Percentiles rank a stretch among this genome's conserved stretches.
Evolutionary conservation across 139 green algal species (phyloP).

Genomic region (Dunaliella sp.): DNA sequence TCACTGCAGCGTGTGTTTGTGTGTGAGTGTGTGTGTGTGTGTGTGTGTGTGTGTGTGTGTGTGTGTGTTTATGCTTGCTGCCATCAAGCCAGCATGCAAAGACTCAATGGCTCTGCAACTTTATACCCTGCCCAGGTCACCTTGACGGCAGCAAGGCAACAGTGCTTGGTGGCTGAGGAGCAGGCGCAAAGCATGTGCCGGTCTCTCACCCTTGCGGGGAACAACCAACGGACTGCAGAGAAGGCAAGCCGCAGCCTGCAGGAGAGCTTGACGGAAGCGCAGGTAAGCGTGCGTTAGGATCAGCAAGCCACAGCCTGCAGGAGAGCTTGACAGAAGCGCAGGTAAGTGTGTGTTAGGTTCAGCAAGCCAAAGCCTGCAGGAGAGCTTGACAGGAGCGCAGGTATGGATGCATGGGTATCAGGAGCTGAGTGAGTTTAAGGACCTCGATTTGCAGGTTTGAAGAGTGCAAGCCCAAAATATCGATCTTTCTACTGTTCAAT

Average conservation of each 20-base stretch:
- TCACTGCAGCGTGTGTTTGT: too few species aligned
- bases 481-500: too few species aligned
- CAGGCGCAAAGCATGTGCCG: constrained; percentile 5
- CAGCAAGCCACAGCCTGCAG: not conserved
- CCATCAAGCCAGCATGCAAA: too few species aligned
- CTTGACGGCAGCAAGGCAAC: not conserved
- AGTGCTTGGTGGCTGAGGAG: not conserved
- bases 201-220: not conserved
- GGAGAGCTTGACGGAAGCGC: not conserved
- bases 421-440: too few species aligned
- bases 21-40: too few species aligned
- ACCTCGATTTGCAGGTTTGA: too few species aligned
- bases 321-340: not conserved
- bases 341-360: not conserved
- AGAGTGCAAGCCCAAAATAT: too few species aligned
- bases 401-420: not conserved
- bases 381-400: not conserved
- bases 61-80: too few species aligned
- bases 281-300: not conserved
- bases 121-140: too few species aligned
- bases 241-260: not conserved
- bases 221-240: not conserved
- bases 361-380: not conserved
- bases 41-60: too few species aligned
- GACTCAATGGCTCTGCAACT: too few species aligned